Evolutionary conservation across 179 eudicot species (phyloP), one percentile per base, ranked within the genome.

Genomic region (Vitellaria paradoxa): DNA sequence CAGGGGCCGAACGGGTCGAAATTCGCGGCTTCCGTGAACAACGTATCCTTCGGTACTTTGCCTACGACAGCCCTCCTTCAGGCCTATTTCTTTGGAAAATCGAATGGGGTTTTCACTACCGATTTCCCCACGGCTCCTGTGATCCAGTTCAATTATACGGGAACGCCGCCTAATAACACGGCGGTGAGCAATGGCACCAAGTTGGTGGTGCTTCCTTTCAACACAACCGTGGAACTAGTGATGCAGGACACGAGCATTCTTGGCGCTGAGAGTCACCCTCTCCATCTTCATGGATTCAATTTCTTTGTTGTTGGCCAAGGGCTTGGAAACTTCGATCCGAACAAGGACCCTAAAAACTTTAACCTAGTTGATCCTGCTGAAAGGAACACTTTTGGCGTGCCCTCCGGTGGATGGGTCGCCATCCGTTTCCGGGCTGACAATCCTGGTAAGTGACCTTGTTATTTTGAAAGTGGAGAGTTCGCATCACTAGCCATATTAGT

Each of bases 391-490:
- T 66, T 87, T 21, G 88, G 85, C 9, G 92, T 91, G 42, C 95
- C 95, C 0, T 85, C 92, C 0, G 92, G 95, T n/a, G 95, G 92
- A 13, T 89, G 92, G 95, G 86, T 86, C 1, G 92, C 92, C 5
- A 68, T 91, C 64, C 86, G 95, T 2, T 91, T 91, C 78, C 74
- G 68, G 45, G 87, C 91, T 0, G 89, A 89, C 69, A 91, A 91
- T 24, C 95, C 95, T 45, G 92, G 95, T 90, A 4, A 30, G 37
- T 30, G 37, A n/a, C n/a, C n/a, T n/a, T n/a, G n/a, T n/a, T n/a
- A n/a, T n/a, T n/a, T n/a, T n/a, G n/a, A n/a, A n/a, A n/a, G n/a
- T n/a, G n/a, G n/a, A n/a, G n/a, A n/a, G n/a, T n/a, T n/a, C n/a
- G n/a, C n/a, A n/a, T n/a, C n/a, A n/a, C n/a, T n/a, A n/a, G n/a